Evolutionary conservation across 805 yeast genomes (phyloP), one percentile per base, ranked within the genome.

Genomic region (Starmerella stigmatis): DNA sequence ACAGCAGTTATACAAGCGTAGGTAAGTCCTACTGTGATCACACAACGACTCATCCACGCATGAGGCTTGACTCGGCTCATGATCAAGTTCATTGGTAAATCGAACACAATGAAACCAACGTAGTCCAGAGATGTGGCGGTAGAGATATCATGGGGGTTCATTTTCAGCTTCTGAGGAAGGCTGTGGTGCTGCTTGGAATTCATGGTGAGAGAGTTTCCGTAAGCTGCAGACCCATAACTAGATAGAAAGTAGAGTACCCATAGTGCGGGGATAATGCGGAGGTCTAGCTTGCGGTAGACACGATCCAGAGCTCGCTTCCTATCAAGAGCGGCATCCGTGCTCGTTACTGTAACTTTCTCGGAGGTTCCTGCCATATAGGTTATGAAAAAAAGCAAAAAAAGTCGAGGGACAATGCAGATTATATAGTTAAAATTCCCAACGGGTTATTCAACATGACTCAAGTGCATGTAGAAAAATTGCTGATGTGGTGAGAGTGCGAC

Each of bases 31-130:
- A 85, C 84, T 22, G 84, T 69, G 32, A 81, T 67, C 28, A 82
- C 79, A 53, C 81, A 84, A 61, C 94, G 74, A 8, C 84, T 69
- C 50, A 85, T 65, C 95, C 95, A 85, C 1, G 81, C 73, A 55
- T 85, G 92, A 2, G 95, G 94, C 20, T 86, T 78, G 8, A 83
- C 72, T 45, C 70, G 69, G n/a, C 94, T 84, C 94, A 85, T 83
- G 41, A 76, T 65, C 54, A 85, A 69, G 62, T 85, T 85, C 88
- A 83, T 83, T 27, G 95, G 95, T 28, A 85, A 78, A 62, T 85
- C 94, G 58, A 85, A 85, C 33, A 85, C 66, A 53, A 85, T 83
- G 60, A 75, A 83, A 5, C 88, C 94, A 15, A 85, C 94, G 56
- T 76, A 83, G 66, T 81, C 79, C 33, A 85, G 68, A 0, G 94